phyloP scores from a whole-genome alignment of 768 basidiomycete species.

The Suillus hirtellus region DNA sequence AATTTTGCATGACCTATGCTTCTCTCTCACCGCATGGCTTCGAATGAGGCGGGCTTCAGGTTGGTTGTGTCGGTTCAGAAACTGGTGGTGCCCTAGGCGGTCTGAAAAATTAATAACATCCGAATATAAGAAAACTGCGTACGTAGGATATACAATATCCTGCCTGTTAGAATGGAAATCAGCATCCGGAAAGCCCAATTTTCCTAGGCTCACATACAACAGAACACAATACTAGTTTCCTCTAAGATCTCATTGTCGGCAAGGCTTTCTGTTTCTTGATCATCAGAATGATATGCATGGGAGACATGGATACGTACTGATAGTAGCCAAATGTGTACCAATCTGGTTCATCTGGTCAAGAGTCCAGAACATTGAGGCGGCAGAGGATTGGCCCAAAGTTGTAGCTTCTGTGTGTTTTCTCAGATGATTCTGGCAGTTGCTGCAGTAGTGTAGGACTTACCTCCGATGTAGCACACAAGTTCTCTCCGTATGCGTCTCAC shows the following conservation, averaged over 20 bases:
- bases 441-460: neutral
- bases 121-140: no score
- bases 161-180: no score
- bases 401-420: neutral
- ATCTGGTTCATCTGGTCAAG: constrained; percentile 3
- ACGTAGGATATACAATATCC: no score
- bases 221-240: neutral
- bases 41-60: no score
- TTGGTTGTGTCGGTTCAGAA: no score
- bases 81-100: no score
- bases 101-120: no score
- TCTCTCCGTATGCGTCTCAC: neutral
- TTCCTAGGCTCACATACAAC: neutral
- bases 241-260: neutral
- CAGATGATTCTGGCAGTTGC: neutral
- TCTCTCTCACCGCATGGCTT: no score
- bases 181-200: neutral
- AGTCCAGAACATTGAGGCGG: constrained; percentile 1
- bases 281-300: no score
- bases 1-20: no score
- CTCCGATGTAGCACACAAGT: neutral
- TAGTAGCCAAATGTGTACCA: neutral
- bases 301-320: neutral
- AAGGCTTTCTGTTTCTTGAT: neutral
- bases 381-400: neutral